Evolutionary conservation across 2,329 filamentous ascomycete species (phyloP).

Genomic region (Colletotrichum sidae): DNA sequence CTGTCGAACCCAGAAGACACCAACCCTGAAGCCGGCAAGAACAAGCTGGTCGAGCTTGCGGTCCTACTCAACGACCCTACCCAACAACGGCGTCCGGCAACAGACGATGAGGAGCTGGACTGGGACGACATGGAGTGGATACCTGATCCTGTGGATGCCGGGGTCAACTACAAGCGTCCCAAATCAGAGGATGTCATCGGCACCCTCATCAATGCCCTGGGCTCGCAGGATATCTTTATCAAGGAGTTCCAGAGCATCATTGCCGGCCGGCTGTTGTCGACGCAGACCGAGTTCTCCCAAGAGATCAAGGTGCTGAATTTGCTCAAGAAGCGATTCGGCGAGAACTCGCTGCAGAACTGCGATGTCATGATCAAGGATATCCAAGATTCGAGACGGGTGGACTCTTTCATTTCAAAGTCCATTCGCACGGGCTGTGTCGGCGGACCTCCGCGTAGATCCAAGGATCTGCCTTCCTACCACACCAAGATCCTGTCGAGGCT

Average conservation of each 20-base stretch:
- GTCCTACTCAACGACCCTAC: slow-evolving; percentile 72
- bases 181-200: slow-evolving; percentile 93
- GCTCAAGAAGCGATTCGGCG: slow-evolving; percentile 89
- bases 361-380: slow-evolving; percentile 98
- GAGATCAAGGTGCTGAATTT: slow-evolving; percentile 86
- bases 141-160: slow-evolving; percentile 92
- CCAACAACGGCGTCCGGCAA: slow-evolving; percentile 62
- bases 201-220: slow-evolving; percentile 87
- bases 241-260: slow-evolving; percentile 92
- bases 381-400: slow-evolving; percentile 81
- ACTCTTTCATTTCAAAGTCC: slow-evolving; percentile 71
- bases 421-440: slow-evolving; percentile 35
- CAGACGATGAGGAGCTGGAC: slow-evolving; percentile 78
- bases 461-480: slow-evolving; percentile 64
- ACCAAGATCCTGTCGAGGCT: slow-evolving; percentile 90
- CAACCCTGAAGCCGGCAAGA: slow-evolving; percentile 51
- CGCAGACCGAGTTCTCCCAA: slow-evolving; percentile 78
- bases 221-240: slow-evolving; percentile 91
- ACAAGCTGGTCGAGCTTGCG: slow-evolving; percentile 74
- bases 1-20: slow-evolving; percentile 70
- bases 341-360: slow-evolving; percentile 87
- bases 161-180: slow-evolving; percentile 89
- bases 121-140: slow-evolving; percentile 96
- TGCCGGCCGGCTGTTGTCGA: slow-evolving; percentile 80
- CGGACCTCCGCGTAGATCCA: slow-evolving; percentile 38